Percentiles rank a stretch among this genome's conserved stretches.
phyloP scores from a whole-genome alignment of 2,329 filamentous ascomycete genomes.

The Trichoderma sp. region DNA sequence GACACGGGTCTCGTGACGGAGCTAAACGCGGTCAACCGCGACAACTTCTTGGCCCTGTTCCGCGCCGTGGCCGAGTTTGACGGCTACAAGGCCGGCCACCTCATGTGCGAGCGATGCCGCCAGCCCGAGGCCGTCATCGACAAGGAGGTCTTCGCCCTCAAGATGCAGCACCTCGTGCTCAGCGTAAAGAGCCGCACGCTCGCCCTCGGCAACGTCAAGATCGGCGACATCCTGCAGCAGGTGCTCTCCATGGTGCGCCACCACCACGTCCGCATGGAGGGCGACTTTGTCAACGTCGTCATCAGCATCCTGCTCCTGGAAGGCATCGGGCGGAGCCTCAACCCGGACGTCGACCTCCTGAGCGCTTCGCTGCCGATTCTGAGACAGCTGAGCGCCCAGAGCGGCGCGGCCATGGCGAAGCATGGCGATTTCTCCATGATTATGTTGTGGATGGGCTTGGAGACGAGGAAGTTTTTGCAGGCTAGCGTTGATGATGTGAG shows the following conservation, averaged over 20 bases:
- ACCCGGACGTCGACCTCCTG: constrained; percentile 86
- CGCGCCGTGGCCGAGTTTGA: constrained; percentile 95
- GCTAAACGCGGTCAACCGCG: constrained; percentile 80
- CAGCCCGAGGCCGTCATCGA: constrained; percentile 90
- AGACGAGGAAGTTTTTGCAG: constrained; percentile 85
- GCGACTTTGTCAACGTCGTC: constrained; percentile 98
- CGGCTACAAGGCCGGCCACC: constrained; percentile 87
- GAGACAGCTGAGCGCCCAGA: constrained; percentile 79
- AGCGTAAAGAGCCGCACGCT: constrained; percentile 89
- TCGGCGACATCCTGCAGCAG: constrained; percentile 90
- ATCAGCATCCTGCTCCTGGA: constrained; percentile 92
- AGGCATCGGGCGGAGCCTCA: constrained; percentile 84
- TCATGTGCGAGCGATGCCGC: constrained; percentile 95
- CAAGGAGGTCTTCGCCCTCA: constrained; percentile 85
- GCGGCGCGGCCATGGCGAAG: constrained; percentile 69
- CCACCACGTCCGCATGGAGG: constrained; percentile 92
- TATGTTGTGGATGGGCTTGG: constrained; percentile 86
- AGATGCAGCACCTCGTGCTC: constrained; percentile 95
- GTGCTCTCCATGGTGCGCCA: constrained; percentile 87
- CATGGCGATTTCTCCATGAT: constrained; percentile 81
- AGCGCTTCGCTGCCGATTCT: constrained; percentile 85
- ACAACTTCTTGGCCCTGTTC: constrained; percentile 94
- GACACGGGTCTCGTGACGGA: constrained; percentile 95
- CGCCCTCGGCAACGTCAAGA: constrained; percentile 90
- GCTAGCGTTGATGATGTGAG: constrained; percentile 84